Percentiles rank a stretch among this genome's conserved stretches.
Conservation (phyloP, 257 asterid genomes). For the Cinchona pubescens region DNA sequence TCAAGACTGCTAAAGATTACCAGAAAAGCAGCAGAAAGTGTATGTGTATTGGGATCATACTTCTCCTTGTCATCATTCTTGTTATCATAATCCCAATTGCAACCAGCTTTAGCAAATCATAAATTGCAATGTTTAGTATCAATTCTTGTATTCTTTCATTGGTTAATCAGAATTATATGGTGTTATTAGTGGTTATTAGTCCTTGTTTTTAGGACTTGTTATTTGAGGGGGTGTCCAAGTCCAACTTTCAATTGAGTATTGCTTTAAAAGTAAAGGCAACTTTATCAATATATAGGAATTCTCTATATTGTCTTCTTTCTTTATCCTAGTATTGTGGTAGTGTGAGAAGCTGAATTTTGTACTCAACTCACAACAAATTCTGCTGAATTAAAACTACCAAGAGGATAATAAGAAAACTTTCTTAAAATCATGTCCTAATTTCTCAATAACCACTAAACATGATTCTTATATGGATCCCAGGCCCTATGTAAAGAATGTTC, state of each 20-base stretch:
- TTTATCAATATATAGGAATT: neutral
- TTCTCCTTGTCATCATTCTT: conserved; percentile 60
- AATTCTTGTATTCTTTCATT: conserved; percentile 14
- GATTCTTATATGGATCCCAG: too few relatives aligned
- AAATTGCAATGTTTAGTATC: neutral
- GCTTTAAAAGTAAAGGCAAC: neutral
- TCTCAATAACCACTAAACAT: too few relatives aligned
- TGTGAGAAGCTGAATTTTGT: too few relatives aligned
- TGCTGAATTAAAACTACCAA: too few relatives aligned
- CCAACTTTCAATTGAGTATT: neutral
- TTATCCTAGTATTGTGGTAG: neutral
- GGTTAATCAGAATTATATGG: neutral
- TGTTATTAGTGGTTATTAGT: too few relatives aligned
- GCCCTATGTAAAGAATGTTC: too few relatives aligned
- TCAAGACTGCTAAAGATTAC: conserved; percentile 63
- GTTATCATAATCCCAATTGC: conserved; percentile 63
- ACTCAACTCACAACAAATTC: too few relatives aligned
- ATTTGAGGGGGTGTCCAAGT: too few relatives aligned
- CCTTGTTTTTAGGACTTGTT: conserved; percentile 20
- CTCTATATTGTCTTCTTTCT: neutral
- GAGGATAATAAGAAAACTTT: too few relatives aligned
- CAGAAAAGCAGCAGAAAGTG: conserved; percentile 84
- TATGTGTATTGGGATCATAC: conserved; percentile 58
- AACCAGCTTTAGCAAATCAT: conserved; percentile 65
- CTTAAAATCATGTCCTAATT: too few relatives aligned